phyloP scores from a whole-genome alignment of 352 stramenopile genomes.

The Globisporangium megalacanthum region DNA sequence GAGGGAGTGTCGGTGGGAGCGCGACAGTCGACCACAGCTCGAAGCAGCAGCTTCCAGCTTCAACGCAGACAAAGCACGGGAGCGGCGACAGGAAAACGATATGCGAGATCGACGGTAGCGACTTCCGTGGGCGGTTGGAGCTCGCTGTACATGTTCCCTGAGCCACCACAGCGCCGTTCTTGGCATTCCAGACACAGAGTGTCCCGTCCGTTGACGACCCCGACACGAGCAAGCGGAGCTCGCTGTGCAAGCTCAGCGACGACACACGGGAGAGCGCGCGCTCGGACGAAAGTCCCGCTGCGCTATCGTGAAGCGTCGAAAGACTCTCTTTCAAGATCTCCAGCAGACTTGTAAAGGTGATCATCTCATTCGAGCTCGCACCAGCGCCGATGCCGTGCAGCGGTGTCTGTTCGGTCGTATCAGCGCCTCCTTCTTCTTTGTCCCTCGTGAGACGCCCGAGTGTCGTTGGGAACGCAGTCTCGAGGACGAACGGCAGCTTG shows the following conservation, averaged over 20 bases:
- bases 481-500: slow-evolving; percentile 15
- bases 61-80: slow-evolving; percentile 36
- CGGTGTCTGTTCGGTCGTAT: no score
- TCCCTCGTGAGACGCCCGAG: neutral
- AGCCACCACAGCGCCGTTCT: slow-evolving; percentile 25
- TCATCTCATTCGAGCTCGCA: slow-evolving; percentile 1
- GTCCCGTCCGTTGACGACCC: slow-evolving; percentile 22
- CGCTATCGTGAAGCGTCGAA: slow-evolving; percentile 5
- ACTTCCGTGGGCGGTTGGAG: neutral
- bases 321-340: slow-evolving; percentile 24
- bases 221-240: slow-evolving; percentile 23
- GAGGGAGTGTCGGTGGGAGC: slow-evolving; percentile 16
- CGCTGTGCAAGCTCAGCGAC: slow-evolving; percentile 25
- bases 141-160: slow-evolving; percentile 8
- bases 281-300: neutral
- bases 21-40: slow-evolving; percentile 36
- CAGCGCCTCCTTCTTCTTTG: no score
- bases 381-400: no score
- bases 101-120: slow-evolving; percentile 11
- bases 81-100: slow-evolving; percentile 32
- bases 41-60: slow-evolving; percentile 20
- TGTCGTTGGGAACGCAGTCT: slow-evolving; percentile 16
- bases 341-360: slow-evolving; percentile 25
- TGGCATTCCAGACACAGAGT: slow-evolving; percentile 49
- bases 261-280: slow-evolving; percentile 11